phyloP scores from a whole-genome alignment of 2,329 filamentous ascomycete genomes.

The Colletotrichum lentis region DNA sequence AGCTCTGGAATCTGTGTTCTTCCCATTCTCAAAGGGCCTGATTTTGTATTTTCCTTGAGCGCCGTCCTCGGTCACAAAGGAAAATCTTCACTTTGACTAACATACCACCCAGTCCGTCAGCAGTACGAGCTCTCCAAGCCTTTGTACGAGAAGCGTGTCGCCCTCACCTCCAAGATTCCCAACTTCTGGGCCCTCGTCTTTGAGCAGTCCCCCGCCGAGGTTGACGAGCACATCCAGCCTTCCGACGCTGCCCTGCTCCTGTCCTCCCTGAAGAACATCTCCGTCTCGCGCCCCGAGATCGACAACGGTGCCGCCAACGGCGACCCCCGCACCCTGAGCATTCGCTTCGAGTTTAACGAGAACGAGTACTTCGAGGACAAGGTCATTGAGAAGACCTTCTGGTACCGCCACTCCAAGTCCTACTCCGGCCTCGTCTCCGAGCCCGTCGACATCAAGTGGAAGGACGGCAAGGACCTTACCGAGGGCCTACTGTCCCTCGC shows the following conservation, averaged over 20 bases:
- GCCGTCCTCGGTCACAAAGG: neutral
- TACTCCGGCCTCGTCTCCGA: slow-evolving; percentile 85
- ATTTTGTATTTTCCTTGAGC: neutral
- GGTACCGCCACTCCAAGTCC: slow-evolving; percentile 75
- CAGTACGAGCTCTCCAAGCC: slow-evolving; percentile 73
- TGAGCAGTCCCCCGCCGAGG: slow-evolving; percentile 82
- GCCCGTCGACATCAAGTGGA: slow-evolving; percentile 89
- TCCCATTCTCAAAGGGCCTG: too few relatives aligned
- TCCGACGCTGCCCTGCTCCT: slow-evolving; percentile 79
- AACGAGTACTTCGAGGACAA: slow-evolving; percentile 85
- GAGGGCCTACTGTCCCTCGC: slow-evolving; percentile 79
- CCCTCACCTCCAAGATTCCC: slow-evolving; percentile 74
- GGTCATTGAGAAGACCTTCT: slow-evolving; percentile 90
- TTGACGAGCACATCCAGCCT: slow-evolving; percentile 88
- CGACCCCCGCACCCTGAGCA: slow-evolving; percentile 80
- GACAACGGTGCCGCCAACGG: slow-evolving; percentile 62
- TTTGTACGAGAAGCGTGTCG: slow-evolving; percentile 79
- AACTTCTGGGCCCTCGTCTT: slow-evolving; percentile 97
- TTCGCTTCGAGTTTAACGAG: slow-evolving; percentile 79
- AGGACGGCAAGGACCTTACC: slow-evolving; percentile 84
- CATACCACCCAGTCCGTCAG: slow-evolving; percentile 68
- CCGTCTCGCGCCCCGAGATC: slow-evolving; percentile 83
- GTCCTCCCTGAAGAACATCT: slow-evolving; percentile 71
- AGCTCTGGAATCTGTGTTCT: too few relatives aligned
- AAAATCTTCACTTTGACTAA: neutral